Evolutionary conservation across 345 rosid species (phyloP), one percentile per base, ranked within the genome.

Genomic region (Lenwebbia sp.): DNA sequence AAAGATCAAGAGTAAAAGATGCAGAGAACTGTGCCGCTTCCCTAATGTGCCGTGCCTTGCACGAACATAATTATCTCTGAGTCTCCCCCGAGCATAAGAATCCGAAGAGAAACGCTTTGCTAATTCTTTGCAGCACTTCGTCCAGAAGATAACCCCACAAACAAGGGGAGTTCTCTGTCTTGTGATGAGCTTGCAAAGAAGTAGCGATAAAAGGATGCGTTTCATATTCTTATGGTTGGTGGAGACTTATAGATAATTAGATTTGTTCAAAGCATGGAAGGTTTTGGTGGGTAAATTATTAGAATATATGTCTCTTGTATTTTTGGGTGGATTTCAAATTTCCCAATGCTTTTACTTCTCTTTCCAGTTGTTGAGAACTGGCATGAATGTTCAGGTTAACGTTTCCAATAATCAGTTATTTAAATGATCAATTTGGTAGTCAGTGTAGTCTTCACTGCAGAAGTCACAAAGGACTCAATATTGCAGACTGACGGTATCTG

Each of bases 21-120:
- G 95, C 98, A 47, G 94, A 95, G 86, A 93, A 86, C 87, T 96
- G 98, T 25, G 93, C 98, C 8, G 95, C 97, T 56, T 93, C 91
- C 83, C 90, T 87, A 15, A 91, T 96, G 94, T 87, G 94, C 47
- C 90, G 85, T 30, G 85, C 94, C 37, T 85, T 95, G 52, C 90
- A 88, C 28, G 89, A 89, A 40, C 86, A 81, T 4, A 60, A 50
- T 52, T 90, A 88, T 83, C 87, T 92, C 40, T 90, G 82, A 92
- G 86, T 50, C 78, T 26, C n/a, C 14, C 54, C 44, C 22, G 13
- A 19, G 13, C 28, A 7, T 70, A 28, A 70, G 47, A 70, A 70
- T 13, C 47, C 26, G 37, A 56, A 62, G 76, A 62, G 51, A 5
- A 56, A 50, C 41, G 19, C 11, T 78, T 70, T 70, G 13, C 47